Base-by-base conservation (phyloP, 2,329 filamentous ascomycete species). In the Colletotrichum aenigma region DNA sequence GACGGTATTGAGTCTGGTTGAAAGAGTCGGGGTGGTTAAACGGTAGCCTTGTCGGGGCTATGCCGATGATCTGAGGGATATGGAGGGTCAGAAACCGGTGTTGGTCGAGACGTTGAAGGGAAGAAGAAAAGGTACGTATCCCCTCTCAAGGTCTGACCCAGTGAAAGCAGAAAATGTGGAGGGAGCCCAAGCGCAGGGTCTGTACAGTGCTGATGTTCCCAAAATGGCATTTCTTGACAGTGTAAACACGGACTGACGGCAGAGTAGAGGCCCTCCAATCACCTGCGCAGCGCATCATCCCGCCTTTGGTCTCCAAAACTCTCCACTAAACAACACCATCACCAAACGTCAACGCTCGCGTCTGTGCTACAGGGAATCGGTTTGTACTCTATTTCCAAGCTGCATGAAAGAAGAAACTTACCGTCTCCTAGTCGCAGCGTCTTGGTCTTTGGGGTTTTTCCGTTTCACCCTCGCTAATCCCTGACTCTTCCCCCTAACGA, bases 171-270 rank as follows among this genome's bases (percentile, higher is more conserved):
- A 26, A 32, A 28, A 18, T 55, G 62, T 67, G 74, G 64, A 75
- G 73, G 73, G 43, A 68, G 58, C 70, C 70, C 64, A 75, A 68
- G 70, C 69, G 73, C 61, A 61, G 62, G 55, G 55, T 28, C 10
- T 0, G 56, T 12, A 73, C 69, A 56, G 61, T 61, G 21, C 21
- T 52, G 12, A 12, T 3, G 0, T 4, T 3, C 6, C 43, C n/a
- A 3, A 52, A 52, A 52, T 52, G 43, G 43, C 10, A 52, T 52
- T 1, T 24, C 12, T 21, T 24, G 6, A 21, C 43, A 52, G 43
- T 52, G 43, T 0, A 21, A 52, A 52, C 43, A 52, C 43, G 43
- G 43, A 13, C 43, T 52, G 43, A 52, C n/a, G 43, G 43, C n/a
- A 52, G n/a, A 52, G 8, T 52, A 3, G 43, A n/a, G 43, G 43